Conservation (phyloP, 768 basidiomycete species). For the Clavaria fumosa region DNA sequence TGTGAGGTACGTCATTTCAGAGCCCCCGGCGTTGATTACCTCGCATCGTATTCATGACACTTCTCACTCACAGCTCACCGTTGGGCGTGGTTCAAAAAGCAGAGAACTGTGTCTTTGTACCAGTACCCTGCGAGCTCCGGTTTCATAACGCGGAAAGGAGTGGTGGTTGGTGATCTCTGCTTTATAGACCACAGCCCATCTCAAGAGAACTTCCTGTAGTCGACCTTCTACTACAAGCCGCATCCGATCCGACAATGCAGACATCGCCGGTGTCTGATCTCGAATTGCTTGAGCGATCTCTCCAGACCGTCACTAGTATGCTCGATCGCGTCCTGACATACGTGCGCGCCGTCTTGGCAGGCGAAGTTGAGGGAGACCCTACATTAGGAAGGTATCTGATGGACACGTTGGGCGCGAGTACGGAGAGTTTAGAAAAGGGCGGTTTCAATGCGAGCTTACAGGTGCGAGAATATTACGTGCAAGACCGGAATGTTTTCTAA, state of each 20-base stretch:
- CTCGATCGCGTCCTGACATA: constrained; percentile 77
- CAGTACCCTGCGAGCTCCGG: constrained; percentile 75
- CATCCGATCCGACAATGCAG: constrained; percentile 30
- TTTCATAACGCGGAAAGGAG: constrained; percentile 76
- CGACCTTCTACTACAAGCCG: constrained; percentile 46
- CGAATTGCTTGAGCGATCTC: constrained; percentile 58
- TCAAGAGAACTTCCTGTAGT: constrained; percentile 30
- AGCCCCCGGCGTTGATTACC: constrained; percentile 1
- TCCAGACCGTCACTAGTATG: constrained; percentile 56
- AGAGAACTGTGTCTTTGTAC: constrained; percentile 90
- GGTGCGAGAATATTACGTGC: constrained; percentile 22
- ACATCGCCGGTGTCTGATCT: constrained; percentile 59
- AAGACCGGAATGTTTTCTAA: constrained; percentile 9
- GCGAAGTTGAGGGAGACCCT: constrained; percentile 66
- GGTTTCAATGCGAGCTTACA: constrained; percentile 66
- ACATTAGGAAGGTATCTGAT: constrained; percentile 85
- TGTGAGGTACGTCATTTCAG: constrained; percentile 42
- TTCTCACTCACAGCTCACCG: constrained; percentile 43
- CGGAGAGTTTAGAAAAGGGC: constrained; percentile 54
- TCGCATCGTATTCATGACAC: constrained; percentile 10
- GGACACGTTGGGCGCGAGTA: constrained; percentile 66
- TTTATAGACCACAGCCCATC: not conserved
- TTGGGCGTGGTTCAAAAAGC: constrained; percentile 81
- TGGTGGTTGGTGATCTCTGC: constrained; percentile 45
- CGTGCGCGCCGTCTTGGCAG: constrained; percentile 64